Evolutionary conservation across 106 monocot species (phyloP), one percentile per base, ranked within the genome.

Genomic region (Ottelia alismoides): DNA sequence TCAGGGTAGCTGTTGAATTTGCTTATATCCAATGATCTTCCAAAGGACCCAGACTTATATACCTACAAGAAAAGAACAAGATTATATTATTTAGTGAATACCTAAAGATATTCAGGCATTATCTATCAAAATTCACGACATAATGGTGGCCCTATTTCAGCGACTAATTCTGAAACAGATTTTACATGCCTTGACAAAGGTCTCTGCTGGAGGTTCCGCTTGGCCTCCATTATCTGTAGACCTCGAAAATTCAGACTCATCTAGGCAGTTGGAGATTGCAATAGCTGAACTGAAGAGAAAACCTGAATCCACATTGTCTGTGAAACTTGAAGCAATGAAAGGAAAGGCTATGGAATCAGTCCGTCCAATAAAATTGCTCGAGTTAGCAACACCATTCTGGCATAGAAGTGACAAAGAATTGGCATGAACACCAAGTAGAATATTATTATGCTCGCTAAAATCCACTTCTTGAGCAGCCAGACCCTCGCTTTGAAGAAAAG

Each of bases 1-100:
- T 89, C 89, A 9, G 58, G 72, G 55, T 89, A 89, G 71, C 74
- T 89, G 50, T 56, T 83, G 69, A 83, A 89, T 65, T 74, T 83
- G 52, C 76, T 80, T 22, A 89, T 83, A 59, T 89, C 89, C 32
- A 89, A 52, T 48, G 80, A 89, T 60, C 89, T 83, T 25, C 89
- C 89, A 48, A 71, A 80, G 57, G 80, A 76, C 51, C 77, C 89
- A 45, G 80, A 61, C 63, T 89, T 59, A 45, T 59, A 45, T 2
- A 59, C 58, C 58, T 57, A 19, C 51, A 1, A 52, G 52, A n/a
- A 20, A n/a, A n/a, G n/a, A n/a, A n/a, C n/a, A n/a, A n/a, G n/a
- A n/a, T n/a, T n/a, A n/a, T n/a, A n/a, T n/a, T n/a, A n/a, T n/a
- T 25, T 0, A 56, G 26, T 20, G 51, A 26, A 18, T 1, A n/a